Conservation (phyloP, 371 early-diverging fungal genomes). For the Saksenaea vasiformis region DNA sequence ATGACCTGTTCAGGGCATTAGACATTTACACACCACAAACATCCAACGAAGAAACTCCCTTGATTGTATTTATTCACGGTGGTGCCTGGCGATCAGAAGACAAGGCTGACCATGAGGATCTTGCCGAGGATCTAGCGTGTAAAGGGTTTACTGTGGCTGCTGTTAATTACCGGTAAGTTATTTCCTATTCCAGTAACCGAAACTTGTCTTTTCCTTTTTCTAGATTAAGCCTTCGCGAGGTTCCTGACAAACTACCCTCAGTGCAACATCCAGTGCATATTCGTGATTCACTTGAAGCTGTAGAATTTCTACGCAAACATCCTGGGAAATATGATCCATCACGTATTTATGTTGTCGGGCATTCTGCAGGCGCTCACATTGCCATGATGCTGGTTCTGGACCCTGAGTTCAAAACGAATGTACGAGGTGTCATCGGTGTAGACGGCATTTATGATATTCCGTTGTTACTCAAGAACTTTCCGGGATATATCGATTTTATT, state of each 20-base stretch:
- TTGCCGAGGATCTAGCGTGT: conserved; percentile 46
- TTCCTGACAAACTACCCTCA: conserved; percentile 12
- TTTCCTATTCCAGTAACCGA: not conserved
- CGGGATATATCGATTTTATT: conserved; percentile 72
- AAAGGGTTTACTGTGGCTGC: conserved; percentile 61
- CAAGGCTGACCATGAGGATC: conserved; percentile 56
- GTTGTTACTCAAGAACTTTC: conserved; percentile 58
- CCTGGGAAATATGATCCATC: conserved; percentile 33
- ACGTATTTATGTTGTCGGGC: conserved; percentile 68
- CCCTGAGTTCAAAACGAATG: conserved; percentile 21
- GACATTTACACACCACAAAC: conserved; percentile 32
- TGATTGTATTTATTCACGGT: conserved; percentile 77
- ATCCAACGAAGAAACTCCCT: conserved; percentile 27
- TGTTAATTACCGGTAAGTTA: conserved; percentile 62
- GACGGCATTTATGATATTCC: conserved; percentile 85
- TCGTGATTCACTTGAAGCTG: conserved; percentile 54
- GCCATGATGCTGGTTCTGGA: conserved; percentile 60
- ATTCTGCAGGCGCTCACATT: conserved; percentile 86
- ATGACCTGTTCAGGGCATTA: conserved; percentile 12
- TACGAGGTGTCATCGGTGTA: conserved; percentile 60
- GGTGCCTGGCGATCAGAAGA: conserved; percentile 86
- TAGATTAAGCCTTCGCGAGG: conserved; percentile 35
- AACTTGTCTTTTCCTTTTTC: conserved; percentile 5
- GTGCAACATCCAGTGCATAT: conserved; percentile 64
- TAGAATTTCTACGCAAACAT: conserved; percentile 42